Percentiles rank a stretch among this genome's conserved stretches.
Evolutionary conservation across 2,329 filamentous ascomycete species (phyloP).

Genomic region (Sarocladiaceae sp.): DNA sequence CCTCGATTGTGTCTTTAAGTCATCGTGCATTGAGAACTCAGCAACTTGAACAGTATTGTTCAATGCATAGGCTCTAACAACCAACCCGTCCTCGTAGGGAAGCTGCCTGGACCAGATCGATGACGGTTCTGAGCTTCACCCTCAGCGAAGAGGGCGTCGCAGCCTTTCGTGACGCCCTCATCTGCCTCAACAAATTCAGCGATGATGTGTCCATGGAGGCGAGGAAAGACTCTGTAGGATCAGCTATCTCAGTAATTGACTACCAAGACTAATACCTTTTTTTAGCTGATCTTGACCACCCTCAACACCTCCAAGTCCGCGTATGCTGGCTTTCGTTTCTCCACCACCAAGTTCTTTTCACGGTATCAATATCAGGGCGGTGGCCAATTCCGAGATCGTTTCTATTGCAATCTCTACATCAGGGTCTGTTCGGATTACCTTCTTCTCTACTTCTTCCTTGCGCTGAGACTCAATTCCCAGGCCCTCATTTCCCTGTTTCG

Average conservation of each 20-base stretch:
- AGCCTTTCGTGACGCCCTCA: slow-evolving; percentile 64
- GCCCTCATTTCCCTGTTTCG: slow-evolving; percentile 70
- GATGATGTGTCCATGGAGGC: slow-evolving; percentile 73
- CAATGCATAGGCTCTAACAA: no score
- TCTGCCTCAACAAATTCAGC: slow-evolving; percentile 72
- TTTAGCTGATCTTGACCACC: slow-evolving; percentile 64
- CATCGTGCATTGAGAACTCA: no score
- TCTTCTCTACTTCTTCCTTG: not conserved
- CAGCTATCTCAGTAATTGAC: not conserved
- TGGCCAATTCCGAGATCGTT: slow-evolving; percentile 48
- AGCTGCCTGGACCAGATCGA: no score
- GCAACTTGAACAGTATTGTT: no score
- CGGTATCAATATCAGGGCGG: slow-evolving; percentile 60
- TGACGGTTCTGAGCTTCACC: slow-evolving; percentile 65
- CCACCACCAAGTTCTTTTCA: slow-evolving; percentile 63
- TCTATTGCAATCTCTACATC: slow-evolving; percentile 71
- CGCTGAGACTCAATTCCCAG: slow-evolving; percentile 26
- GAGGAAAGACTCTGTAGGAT: slow-evolving; percentile 55
- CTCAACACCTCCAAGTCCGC: slow-evolving; percentile 77
- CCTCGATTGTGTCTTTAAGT: no score
- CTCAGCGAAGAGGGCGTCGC: slow-evolving; percentile 66
- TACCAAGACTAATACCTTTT: not conserved
- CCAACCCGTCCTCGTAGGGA: no score
- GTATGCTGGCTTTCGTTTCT: slow-evolving; percentile 66
- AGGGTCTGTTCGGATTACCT: slow-evolving; percentile 38